Base-by-base conservation (phyloP, 176 grass and related monocot genomes). In the Saccharum officinarum region DNA sequence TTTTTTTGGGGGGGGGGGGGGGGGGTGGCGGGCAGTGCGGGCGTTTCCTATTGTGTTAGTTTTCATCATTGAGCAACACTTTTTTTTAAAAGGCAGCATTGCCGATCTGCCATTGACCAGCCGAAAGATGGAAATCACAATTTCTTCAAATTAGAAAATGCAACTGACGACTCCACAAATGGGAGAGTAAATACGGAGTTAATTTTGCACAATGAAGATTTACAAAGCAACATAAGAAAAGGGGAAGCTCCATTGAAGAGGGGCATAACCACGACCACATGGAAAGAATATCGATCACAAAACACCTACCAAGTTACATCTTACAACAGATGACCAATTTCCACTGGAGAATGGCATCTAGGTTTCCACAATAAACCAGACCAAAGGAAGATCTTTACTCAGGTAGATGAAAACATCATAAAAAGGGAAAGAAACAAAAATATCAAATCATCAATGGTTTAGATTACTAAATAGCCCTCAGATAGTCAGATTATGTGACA, bases 381-480 rank as follows among this genome's bases (percentile, higher is more conserved):
- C 54, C 54, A 57, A 57, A 57, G 17, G 50, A 55, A 20, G 50
- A 55, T 55, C 50, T 20, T 20, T 55, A 55, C 50, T 6, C 16
- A 57, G 54, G 7, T 4, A 74, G 11, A 49, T 80, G 77, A 18
- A 10, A 41, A 4, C 10, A 40, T 23, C 17, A 72, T 33, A 79
- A 14, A 72, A 72, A 44, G n/a, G 74, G 16, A 28, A n/a, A 79
- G 23, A 17, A 2, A 26, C 52, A 39, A 78, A 7, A 30, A 62
- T 37, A 67, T 49, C 10, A 22, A 68, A 71, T 50, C 20, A n/a
- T 38, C 3, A 76, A 42, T 44, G 39, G 18, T 68, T 1, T 14
- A 22, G 2, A 20, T 61, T 40, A 62, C 22, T 34, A 71, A n/a
- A 83, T 83, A 33, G 31, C 52, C 73, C 80, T 70, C 67, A 57